Base-by-base conservation (phyloP, 495 filamentous ascomycete genomes). In the Podospora appendiculata region DNA sequence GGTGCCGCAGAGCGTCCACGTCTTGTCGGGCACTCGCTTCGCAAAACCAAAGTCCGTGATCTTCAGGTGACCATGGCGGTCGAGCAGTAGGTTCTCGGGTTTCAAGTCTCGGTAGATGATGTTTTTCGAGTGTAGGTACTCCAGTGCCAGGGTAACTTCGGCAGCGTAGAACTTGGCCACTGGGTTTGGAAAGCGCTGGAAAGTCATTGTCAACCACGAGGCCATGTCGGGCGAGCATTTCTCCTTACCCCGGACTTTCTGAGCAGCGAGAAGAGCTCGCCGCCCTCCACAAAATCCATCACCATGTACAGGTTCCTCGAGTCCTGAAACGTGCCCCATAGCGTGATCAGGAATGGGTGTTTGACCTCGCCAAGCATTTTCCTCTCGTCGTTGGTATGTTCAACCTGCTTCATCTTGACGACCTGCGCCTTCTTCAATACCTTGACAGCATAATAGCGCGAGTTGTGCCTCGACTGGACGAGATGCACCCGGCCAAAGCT, bases 271-370 rank as follows among this genome's bases (percentile, higher is more conserved):
- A 98, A 98, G 47, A 98, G 75, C 74, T 98, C 94, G 51, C 93
- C 93, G 58, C 93, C 93, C 69, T 98, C 94, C n/a, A 98, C 89
- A 73, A 98, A 98, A 63, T 97, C 93, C 93, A 98, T 97, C 58
- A 98, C 93, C 93, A 98, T 97, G 76, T 98, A 98, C 17, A 98
- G 73, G 64, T 98, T 97, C 66, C 84, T 86, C 16, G 87, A 79
- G 58, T 97, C 94, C 67, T 97, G 90, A 68, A 96, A 98, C 14
- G 93, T 98, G 35, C 94, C 94, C 94, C 94, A 97, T 43, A 98
- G 70, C 3, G 94, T 97, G 61, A 98, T 91, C 45, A 98, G 76
- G 72, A 98, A 98, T 1, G 93, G 91, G 73, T 98, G 91, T 64
- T 95, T 91, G 52, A 96, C 91, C 58, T 91, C 86, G 58, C 87